Conservation (phyloP, 1,284 basidiomycete genomes). For the Ustilago sp. region DNA sequence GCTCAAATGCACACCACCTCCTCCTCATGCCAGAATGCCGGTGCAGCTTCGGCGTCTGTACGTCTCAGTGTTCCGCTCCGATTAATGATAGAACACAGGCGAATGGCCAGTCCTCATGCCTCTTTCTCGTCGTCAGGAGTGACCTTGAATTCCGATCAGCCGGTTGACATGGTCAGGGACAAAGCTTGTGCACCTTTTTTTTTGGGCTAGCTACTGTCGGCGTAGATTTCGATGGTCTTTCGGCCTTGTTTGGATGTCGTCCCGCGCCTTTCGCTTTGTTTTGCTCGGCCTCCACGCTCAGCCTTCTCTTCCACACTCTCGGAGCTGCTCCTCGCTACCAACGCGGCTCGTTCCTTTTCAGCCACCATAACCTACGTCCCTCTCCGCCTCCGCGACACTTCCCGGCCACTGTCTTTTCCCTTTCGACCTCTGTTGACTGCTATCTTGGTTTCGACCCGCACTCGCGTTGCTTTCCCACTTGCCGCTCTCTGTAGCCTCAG, state of each 20-base stretch:
- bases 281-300: not conserved
- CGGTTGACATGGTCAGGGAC: not conserved
- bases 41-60: constrained; percentile 2
- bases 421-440: not conserved
- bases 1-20: not conserved
- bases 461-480: not conserved
- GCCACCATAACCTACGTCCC: not conserved
- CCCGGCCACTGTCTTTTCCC: not conserved
- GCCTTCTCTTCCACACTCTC: not conserved
- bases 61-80: not conserved
- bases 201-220: not conserved
- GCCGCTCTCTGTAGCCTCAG: not conserved
- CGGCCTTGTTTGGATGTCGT: constrained; percentile 3
- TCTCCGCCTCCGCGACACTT: not conserved
- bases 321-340: not conserved
- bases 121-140: not conserved
- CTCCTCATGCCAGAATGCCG: not conserved
- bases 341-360: not conserved
- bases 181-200: no score
- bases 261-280: not conserved
- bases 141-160: not conserved
- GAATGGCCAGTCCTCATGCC: not conserved
- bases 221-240: constrained; percentile 5
- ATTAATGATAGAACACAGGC: not conserved
- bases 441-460: not conserved